Evolutionary conservation across 2,329 filamentous ascomycete genomes (phyloP).

Genomic region (Beauveria scarabaeidicola): DNA sequence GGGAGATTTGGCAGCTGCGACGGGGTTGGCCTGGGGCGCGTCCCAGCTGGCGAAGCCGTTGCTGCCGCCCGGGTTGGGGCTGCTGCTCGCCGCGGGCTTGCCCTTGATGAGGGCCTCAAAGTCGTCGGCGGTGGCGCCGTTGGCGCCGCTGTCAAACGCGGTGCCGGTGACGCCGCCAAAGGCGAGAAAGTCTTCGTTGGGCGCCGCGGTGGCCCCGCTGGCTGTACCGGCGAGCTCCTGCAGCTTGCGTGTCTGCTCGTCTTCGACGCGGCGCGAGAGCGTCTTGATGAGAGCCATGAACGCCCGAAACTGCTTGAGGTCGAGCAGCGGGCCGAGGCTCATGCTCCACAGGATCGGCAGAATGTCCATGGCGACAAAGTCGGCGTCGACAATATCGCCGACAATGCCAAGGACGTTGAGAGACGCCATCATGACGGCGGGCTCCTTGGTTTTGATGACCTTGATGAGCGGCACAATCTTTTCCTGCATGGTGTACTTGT

Average conservation of each 20-base stretch:
- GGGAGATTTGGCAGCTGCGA: slow-evolving; percentile 24
- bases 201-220: slow-evolving; percentile 38
- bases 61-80: slow-evolving; percentile 25
- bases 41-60: slow-evolving; percentile 44
- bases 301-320: slow-evolving; percentile 76
- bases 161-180: slow-evolving; percentile 61
- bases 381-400: slow-evolving; percentile 71
- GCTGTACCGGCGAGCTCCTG: slow-evolving; percentile 66
- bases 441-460: slow-evolving; percentile 95
- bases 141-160: slow-evolving; percentile 41
- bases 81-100: slow-evolving; percentile 22
- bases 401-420: slow-evolving; percentile 79
- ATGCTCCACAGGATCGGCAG: slow-evolving; percentile 87
- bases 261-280: slow-evolving; percentile 71
- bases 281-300: slow-evolving; percentile 86
- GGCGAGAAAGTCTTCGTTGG: slow-evolving; percentile 59
- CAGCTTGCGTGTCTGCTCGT: slow-evolving; percentile 80
- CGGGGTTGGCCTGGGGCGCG: slow-evolving; percentile 21
- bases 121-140: slow-evolving; percentile 55
- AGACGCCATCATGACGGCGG: slow-evolving; percentile 92
- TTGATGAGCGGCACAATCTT: slow-evolving; percentile 88
- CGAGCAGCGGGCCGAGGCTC: slow-evolving; percentile 79
- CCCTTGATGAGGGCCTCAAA: slow-evolving; percentile 90
- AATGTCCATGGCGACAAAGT: slow-evolving; percentile 87
- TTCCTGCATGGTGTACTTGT: slow-evolving; percentile 98